phyloP scores from a whole-genome alignment of 148 eudicot genomes.

The Silene uniflora region DNA sequence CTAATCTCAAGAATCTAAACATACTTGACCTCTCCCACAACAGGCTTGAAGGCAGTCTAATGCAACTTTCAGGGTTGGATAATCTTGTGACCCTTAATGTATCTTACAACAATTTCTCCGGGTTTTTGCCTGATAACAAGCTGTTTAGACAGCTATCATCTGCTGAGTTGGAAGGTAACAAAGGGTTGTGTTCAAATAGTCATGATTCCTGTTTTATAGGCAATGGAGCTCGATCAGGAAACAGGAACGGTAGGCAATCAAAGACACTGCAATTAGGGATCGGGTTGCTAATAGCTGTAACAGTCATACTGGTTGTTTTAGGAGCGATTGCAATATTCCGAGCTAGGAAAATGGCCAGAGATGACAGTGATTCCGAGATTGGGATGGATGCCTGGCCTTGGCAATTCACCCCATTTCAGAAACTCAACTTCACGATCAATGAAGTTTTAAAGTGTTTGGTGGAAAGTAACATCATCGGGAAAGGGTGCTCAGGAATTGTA shows the following conservation, averaged over 20 bases:
- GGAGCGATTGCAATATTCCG: constrained; percentile 48
- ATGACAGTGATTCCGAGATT: constrained; percentile 56
- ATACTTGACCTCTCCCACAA: constrained; percentile 73
- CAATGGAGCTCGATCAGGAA: constrained; percentile 17
- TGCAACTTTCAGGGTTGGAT: constrained; percentile 54
- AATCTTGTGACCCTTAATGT: constrained; percentile 78
- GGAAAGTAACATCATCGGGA: constrained; percentile 69
- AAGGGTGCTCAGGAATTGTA: constrained; percentile 79
- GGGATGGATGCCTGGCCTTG: constrained; percentile 56
- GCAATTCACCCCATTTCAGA: constrained; percentile 84
- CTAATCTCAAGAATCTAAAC: constrained; percentile 64
- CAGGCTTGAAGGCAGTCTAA: constrained; percentile 52
- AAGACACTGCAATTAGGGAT: constrained; percentile 48
- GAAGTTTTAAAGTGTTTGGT: constrained; percentile 53
- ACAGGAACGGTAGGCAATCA: constrained; percentile 28
- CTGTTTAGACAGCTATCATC: constrained; percentile 62
- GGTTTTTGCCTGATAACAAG: constrained; percentile 72
- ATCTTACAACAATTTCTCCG: constrained; percentile 74
- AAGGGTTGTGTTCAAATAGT: constrained; percentile 53
- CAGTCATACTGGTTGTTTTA: constrained; percentile 46
- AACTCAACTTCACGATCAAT: constrained; percentile 57
- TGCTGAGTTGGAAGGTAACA: constrained; percentile 61
- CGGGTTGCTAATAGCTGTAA: constrained; percentile 37
- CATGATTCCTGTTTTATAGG: constrained; percentile 53
- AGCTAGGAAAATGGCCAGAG: constrained; percentile 36